A percentile compares a stretch with the other conserved stretches of the same genome.
These are phyloP conservation scores for Fraxinus anomala DNA, from an alignment of 257 asterid genomes.

Conservation along the genomic window DNA sequence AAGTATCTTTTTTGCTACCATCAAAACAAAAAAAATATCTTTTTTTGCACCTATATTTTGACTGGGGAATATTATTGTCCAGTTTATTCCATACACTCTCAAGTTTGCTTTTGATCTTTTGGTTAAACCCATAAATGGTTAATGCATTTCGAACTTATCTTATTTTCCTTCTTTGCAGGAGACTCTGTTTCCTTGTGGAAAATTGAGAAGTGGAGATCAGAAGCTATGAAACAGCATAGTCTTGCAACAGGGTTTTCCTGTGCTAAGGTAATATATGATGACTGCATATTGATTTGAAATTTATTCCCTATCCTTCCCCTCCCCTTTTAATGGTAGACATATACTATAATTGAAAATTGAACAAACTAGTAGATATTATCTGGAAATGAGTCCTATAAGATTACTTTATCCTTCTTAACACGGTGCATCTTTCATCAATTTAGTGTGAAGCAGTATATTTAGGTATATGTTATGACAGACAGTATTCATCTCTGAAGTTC, in stretches of 20 bases:
- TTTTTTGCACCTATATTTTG: too few species aligned
- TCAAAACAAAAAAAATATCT: not conserved
- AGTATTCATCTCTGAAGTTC: slow-evolving; percentile 9
- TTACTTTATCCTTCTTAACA: not conserved
- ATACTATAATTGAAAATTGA: too few species aligned
- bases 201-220: slow-evolving; percentile 78
- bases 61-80: not conserved
- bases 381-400: slow-evolving; percentile 12
- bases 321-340: too few species aligned
- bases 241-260: slow-evolving; percentile 85
- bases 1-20: slow-evolving; percentile 9
- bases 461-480: not conserved
- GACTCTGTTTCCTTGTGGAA: slow-evolving; percentile 82
- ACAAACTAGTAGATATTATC: not conserved
- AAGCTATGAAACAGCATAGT: slow-evolving; percentile 65
- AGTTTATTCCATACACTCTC: not conserved
- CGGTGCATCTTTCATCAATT: slow-evolving; percentile 4
- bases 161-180: slow-evolving; percentile 44
- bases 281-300: slow-evolving; percentile 7
- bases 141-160: not conserved
- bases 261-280: slow-evolving; percentile 71
- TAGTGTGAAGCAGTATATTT: not conserved
- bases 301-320: too few species aligned
- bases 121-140: slow-evolving; percentile 11
- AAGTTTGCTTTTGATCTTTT: slow-evolving; percentile 9